Evolutionary conservation across 495 filamentous ascomycete genomes (phyloP), one percentile per base, ranked within the genome.

Genomic region (Hyaloscypha hepaticicola): DNA sequence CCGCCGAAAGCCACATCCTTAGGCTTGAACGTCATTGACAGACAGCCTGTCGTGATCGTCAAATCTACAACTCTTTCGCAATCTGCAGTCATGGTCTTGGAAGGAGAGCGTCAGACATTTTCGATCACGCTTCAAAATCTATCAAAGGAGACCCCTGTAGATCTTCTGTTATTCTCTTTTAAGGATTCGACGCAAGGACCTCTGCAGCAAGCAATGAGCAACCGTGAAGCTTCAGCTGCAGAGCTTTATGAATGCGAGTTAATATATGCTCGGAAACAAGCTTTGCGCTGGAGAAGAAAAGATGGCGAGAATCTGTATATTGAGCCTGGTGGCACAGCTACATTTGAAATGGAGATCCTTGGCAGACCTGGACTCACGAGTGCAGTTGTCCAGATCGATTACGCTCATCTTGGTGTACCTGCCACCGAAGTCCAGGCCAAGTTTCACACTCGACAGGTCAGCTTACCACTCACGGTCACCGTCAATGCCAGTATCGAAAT

Each of bases 401-500:
- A 96, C 72, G 88, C 87, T 5, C 75, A 85, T 68, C 78, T 96
- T 34, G 91, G 89, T 6, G 79, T 83, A 29, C 78, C 87, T 21
- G 81, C 80, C 22, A 78, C 80, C 16, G 83, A 91, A 49, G 75
- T 93, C 3, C 80, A 80, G n/a, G 72, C 71, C 12, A 80, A 83
- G 28, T 95, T 96, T 69, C 92, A 91, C 71, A 97, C 94, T 19
- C 84, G 93, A 55, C 89, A 94, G 68, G 77, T 96, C 25, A 87
- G 87, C 41, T 81, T 96, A 45, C 91, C 92, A 9, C 76, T 98
- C 57, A 92, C 90, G 0, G 82, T 96, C 24, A 97, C 93, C 4
- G 93, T 98, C 41, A 96, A 96, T 73, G 90, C 93, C 14, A 93
- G 90, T 70, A 80, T 97, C 22, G 90, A 96, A 66, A 78, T 96